phyloP scores from a whole-genome alignment of 176 grass and related monocot species.

The Zea mays region Zm-B73-REFERENCE-NAM-5.0 NC_050100.1:199142001-199142500 shows the following conservation, averaged over 20 bases:
- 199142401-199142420: slow-evolving; percentile 22
- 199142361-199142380: slow-evolving; percentile 40
- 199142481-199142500: neutral
- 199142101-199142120: slow-evolving; percentile 43
- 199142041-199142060: neutral
- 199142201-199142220: slow-evolving; percentile 28
- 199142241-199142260: too few relatives aligned
- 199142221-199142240: neutral
- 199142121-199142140: neutral
- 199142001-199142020: slow-evolving; percentile 11
- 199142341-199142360: slow-evolving; percentile 1
- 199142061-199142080: neutral
- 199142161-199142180: slow-evolving; percentile 5
- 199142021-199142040: slow-evolving; percentile 37
- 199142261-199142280: slow-evolving; percentile 37
- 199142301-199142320: slow-evolving; percentile 36
- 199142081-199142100: slow-evolving; percentile 30
- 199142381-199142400: slow-evolving; percentile 27
- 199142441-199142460: neutral
- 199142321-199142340: neutral
- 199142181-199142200: neutral
- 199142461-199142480: neutral
- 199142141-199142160: neutral
- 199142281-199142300: slow-evolving; percentile 31
- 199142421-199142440: slow-evolving; percentile 3